Base-by-base conservation (phyloP, 305 asterid species). In the Rubia tinctorum region DNA sequence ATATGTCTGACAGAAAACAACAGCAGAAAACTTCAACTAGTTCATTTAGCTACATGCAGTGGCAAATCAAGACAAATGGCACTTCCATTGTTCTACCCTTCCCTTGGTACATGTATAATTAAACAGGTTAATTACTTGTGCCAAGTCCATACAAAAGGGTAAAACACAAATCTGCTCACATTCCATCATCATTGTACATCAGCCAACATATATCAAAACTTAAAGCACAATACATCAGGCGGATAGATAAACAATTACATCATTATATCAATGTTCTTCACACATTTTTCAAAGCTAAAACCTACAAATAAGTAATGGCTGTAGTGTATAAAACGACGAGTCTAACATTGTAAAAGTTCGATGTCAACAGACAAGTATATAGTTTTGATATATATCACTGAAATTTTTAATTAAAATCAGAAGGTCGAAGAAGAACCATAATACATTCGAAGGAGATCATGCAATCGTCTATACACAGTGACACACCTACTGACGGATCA, bases 21-120 rank as follows among this genome's bases (percentile, higher is more conserved):
- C 68, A 51, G 49, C 69, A 65, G 69, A 7, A 14, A 65, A 65
- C 69, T 65, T 65, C 69, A 6, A 65, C 14, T 37, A 6, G 15
- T 65, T 65, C 7, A 65, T 65, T 7, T 65, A 65, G 51, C 49
- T 37, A 65, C 69, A 39, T 27, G 30, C 69, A 64, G 3, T 65
- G 49, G 51, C 69, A 65, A 65, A 15, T 39, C 69, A 65, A 65
- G 69, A 64, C 37, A 14, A 43, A 2, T 17, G 51, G 69, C 49
- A 65, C 49, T 17, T 1, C 30, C 39, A 60, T 9, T 10, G 40
- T 25, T 63, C 68, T 18, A 63, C 68, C 68, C 68, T 63, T 30
- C n/a, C 68, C 68, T 63, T 63, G 68, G 68, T 64, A 64, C 68
- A 64, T 64, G 68, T 64, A 64, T 45, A 45, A 37, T 37, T 30